These are phyloP conservation scores for Tricholomella constricta DNA, from an alignment of 768 basidiomycete genomes.

Conservation along the genomic window DNA sequence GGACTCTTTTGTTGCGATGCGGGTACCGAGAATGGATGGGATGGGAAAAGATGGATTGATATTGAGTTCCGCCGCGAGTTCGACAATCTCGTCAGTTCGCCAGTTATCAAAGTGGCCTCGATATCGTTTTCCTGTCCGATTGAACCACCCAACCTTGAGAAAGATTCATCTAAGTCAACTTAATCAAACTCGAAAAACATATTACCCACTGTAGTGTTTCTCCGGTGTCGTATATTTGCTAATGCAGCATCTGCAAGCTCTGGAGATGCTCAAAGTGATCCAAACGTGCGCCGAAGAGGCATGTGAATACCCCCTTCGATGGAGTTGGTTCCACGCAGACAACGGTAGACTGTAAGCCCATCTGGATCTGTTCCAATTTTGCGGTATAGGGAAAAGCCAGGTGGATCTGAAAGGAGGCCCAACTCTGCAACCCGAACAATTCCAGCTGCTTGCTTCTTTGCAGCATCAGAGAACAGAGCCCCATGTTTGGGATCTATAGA, in stretches of 20 bases:
- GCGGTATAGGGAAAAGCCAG: background rate
- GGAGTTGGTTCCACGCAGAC: background rate
- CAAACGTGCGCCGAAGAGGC: background rate
- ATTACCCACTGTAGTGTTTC: background rate
- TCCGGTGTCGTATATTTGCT: background rate
- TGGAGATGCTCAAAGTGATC: slow-evolving; percentile 4
- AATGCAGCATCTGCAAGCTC: background rate
- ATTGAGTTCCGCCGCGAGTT: background rate
- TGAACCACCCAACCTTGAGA: slow-evolving; percentile 4
- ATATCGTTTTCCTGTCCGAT: slow-evolving; percentile 1
- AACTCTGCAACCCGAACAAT: background rate
- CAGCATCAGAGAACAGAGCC: background rate
- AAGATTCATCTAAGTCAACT: background rate
- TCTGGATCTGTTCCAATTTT: slow-evolving; percentile 1
- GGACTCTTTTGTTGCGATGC: background rate
- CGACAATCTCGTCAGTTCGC: background rate
- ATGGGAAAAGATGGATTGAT: background rate
- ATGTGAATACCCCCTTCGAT: slow-evolving; percentile 8
- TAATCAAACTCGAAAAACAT: background rate
- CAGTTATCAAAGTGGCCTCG: background rate
- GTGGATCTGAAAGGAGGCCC: background rate
- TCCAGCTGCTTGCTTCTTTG: background rate
- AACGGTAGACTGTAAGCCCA: background rate
- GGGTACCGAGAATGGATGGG: background rate
- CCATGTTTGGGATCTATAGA: background rate